Conservation (phyloP, 2,329 filamentous ascomycete genomes). For the Blumeria graminis region DNA sequence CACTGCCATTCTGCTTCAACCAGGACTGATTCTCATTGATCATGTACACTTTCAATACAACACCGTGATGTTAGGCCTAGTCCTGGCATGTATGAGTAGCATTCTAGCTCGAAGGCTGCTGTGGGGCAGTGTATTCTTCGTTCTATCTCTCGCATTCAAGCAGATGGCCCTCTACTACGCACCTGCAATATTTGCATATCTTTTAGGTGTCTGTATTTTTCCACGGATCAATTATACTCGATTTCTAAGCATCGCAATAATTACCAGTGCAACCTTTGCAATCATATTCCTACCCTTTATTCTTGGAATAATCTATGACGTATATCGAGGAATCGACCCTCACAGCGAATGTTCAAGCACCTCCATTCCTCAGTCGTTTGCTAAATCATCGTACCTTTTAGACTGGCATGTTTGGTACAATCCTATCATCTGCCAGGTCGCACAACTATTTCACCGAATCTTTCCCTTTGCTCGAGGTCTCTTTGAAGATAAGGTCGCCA, state of each 20-base stretch:
- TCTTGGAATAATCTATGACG: conserved; percentile 44
- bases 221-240: conserved; percentile 43
- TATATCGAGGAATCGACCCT: conserved; percentile 34
- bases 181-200: conserved; percentile 73
- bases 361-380: conserved; percentile 24
- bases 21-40: conserved; percentile 72
- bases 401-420: conserved; percentile 46
- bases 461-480: conserved; percentile 90
- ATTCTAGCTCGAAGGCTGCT: conserved; percentile 64
- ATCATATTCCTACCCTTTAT: conserved; percentile 55
- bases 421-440: conserved; percentile 50
- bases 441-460: conserved; percentile 72
- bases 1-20: conserved; percentile 78
- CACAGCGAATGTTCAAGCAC: conserved; percentile 29
- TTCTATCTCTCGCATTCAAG: conserved; percentile 85
- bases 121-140: conserved; percentile 86
- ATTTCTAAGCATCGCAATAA: conserved; percentile 49
- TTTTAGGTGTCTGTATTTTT: conserved; percentile 66
- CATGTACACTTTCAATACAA: conserved; percentile 97
- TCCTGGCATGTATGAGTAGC: conserved; percentile 68
- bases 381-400: conserved; percentile 30
- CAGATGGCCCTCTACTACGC: conserved; percentile 99
- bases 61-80: conserved; percentile 87
- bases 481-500: conserved; percentile 97
- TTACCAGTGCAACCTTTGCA: conserved; percentile 49